Percentiles rank a stretch among this genome's conserved stretches.
Evolutionary conservation across 768 basidiomycete species (phyloP).

Genomic region (Omphalotus guepiniiformis): DNA sequence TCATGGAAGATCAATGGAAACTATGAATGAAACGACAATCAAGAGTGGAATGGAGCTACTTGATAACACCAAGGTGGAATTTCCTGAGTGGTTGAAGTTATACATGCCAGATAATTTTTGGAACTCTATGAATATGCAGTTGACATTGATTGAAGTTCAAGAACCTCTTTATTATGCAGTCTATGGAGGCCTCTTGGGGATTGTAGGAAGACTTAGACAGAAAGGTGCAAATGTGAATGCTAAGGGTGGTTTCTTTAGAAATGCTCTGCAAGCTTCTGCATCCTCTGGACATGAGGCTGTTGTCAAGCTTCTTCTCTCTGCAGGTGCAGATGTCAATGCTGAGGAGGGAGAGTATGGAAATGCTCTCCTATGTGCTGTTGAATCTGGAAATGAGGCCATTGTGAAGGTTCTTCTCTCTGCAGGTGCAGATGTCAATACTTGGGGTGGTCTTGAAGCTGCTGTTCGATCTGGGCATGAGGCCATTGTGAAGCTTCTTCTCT

Average conservation of each 20-base stretch:
- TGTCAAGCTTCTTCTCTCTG: neutral
- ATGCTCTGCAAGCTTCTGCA: conserved; percentile 1
- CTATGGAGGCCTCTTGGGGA: neutral
- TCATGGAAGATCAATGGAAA: too few relatives aligned
- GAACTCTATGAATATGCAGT: too few relatives aligned
- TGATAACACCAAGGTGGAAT: too few relatives aligned
- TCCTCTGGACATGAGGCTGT: neutral
- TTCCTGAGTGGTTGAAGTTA: too few relatives aligned
- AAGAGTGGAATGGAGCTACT: too few relatives aligned
- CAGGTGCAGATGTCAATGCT: conserved; percentile 6
- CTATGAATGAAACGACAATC: too few relatives aligned
- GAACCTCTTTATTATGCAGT: too few relatives aligned
- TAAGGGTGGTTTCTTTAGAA: neutral
- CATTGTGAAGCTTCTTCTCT: neutral
- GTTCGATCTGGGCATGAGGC: too few relatives aligned
- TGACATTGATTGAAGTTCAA: too few relatives aligned
- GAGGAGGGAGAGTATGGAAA: neutral
- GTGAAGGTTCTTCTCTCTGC: neutral
- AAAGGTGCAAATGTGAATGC: conserved; percentile 5
- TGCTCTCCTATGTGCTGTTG: conserved; percentile 3
- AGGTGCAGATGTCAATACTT: conserved; percentile 2
- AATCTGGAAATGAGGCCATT: neutral
- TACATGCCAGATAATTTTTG: too few relatives aligned
- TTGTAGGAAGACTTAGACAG: neutral
- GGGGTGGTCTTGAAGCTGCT: neutral